Conservation (phyloP, 1,139 yeast species). For the Candida sojae region DNA sequence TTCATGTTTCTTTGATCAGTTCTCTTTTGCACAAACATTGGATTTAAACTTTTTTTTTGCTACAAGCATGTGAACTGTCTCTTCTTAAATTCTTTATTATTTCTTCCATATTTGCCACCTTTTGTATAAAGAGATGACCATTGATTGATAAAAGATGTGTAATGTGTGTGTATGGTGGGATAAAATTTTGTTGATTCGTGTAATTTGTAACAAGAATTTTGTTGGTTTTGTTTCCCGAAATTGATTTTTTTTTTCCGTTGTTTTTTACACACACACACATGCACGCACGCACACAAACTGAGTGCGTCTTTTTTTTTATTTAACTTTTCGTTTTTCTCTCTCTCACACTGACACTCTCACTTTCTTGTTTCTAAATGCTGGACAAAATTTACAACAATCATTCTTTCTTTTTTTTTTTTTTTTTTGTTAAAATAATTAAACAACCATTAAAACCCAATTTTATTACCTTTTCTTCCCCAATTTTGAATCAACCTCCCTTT, state of each 20-base stretch:
- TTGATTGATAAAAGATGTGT: no score
- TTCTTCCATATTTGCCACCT: no score
- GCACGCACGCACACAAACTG: no score
- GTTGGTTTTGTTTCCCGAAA: slow-evolving; percentile 61
- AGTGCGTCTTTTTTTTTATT: no score
- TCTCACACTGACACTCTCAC: background rate
- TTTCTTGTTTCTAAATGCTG: background rate
- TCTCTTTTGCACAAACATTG: no score
- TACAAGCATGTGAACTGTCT: no score
- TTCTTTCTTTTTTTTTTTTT: background rate
- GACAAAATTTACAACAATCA: slow-evolving; percentile 2
- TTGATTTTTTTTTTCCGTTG: slow-evolving; percentile 41
- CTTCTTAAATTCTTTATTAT: no score
- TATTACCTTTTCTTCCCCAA: background rate
- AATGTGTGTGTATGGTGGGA: no score
- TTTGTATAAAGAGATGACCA: no score
- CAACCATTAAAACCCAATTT: background rate
- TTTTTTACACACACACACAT: background rate
- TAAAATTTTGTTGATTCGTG: background rate
- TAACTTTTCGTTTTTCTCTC: background rate
- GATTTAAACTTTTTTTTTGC: no score
- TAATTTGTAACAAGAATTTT: background rate
- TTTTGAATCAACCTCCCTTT: no score
- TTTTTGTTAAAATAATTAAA: background rate
- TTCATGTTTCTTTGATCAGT: no score